A percentile compares a stretch with the other conserved stretches of the same genome.
Evolutionary conservation across 2,329 filamentous ascomycete species (phyloP).

Genomic region (Ceratocystis harringtonii): DNA sequence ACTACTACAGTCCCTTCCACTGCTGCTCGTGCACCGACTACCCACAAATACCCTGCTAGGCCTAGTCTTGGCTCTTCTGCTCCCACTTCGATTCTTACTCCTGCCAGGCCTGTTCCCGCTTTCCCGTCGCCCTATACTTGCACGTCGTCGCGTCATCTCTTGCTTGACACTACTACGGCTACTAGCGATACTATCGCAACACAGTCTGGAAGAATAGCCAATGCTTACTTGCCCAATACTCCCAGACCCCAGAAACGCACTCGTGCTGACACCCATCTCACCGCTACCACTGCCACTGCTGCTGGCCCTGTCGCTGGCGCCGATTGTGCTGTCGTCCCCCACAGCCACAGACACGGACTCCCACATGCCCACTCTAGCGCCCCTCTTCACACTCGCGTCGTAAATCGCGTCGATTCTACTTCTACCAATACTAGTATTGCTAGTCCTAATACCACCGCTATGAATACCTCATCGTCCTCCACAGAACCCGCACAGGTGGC

Average conservation of each 20-base stretch:
- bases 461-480: not conserved
- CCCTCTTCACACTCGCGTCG: not conserved
- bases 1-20: not conserved
- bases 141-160: slow-evolving; percentile 11
- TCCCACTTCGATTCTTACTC: not conserved
- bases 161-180: not conserved
- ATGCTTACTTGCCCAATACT: not conserved
- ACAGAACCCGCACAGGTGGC: slow-evolving; percentile 1
- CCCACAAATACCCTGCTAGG: slow-evolving; percentile 5
- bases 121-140: slow-evolving; percentile 5
- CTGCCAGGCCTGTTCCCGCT: not conserved
- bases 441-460: not conserved
- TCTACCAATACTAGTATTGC: too few species aligned
- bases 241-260: not conserved
- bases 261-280: not conserved
- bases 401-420: slow-evolving; percentile 10
- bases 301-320: too few species aligned
- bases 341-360: not conserved
- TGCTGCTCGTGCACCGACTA: slow-evolving; percentile 1
- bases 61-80: not conserved
- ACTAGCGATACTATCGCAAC: not conserved
- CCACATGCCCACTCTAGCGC: not conserved
- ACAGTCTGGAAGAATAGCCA: not conserved
- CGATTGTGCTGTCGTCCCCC: not conserved
- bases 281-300: not conserved